Evolutionary conservation across 768 basidiomycete genomes (phyloP), one percentile per base, ranked within the genome.

Genomic region (Agrocybe pediades): DNA sequence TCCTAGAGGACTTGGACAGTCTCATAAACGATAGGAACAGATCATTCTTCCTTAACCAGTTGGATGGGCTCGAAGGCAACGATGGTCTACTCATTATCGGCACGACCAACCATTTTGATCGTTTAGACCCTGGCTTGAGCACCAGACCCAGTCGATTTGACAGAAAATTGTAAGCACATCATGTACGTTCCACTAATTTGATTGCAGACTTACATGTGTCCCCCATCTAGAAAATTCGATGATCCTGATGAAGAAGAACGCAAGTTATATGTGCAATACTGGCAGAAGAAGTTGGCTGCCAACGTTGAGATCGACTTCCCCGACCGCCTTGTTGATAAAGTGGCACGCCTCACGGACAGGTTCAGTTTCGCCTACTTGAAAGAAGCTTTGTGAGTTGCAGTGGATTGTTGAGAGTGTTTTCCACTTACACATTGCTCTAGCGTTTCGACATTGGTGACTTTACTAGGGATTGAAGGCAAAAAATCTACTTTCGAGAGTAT

Each of bases 291-390:
- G 66, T 79, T 94, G 49, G 67, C 73, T 51, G 61, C 68, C 64
- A 92, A 90, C 69, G 68, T 81, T 45, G 71, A 77, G 13, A 77
- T 93, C 56, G 67, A 72, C 3, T 92, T 90, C 73, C 83, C 92
- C 0, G 86, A 91, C 58, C 56, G 71, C 11, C 75, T 94, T 26
- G 75, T 85, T 16, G 67, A 79, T 9, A 79, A 83, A 57, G 72
- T 90, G 23, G 89, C 86, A 5, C 69, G 76, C 9, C 48, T 69
- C 53, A 93, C 91, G 0, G 73, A 78, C 26, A 72, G 75, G 25
- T 94, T 94, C 73, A 90, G 87, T 60, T 94, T 94, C 66, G 90
- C 92, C 0, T 94, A 92, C 68, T 74, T 95, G 62, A 94, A 95
- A 67, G 92, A 94, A 69, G 90, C 84, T 2, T 94, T 94, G 92